Base-by-base conservation (phyloP, 768 basidiomycete species). In the Mycena haematopus region DNA sequence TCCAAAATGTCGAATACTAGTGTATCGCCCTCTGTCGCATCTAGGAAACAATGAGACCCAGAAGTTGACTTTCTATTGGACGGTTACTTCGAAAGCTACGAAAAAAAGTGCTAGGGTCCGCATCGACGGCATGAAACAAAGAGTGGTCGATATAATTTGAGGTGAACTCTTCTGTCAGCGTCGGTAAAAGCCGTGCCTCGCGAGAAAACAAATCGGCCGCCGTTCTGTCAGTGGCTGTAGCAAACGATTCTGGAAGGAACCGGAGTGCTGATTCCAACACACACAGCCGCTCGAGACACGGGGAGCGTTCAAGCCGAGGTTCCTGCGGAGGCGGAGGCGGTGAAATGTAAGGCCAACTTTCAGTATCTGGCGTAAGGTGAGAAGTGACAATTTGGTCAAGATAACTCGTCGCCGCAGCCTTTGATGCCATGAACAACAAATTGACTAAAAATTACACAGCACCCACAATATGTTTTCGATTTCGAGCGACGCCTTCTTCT, bases 381-480 rank as follows among this genome's bases (percentile, higher is more conserved):
- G 4, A 4, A 31, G 29, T 31, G 29, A 73, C 49, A n/a, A 79
- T 73, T 36, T 69, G 52, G 52, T 83, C 77, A 22, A 85, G 75
- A 60, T 82, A 79, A 52, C 75, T 70, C 38, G 80, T 72, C 1
- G 87, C 87, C 56, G 63, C 33, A 29, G 61, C 35, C 50, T 54
- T 45, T 25, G 49, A 62, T 11, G 62, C 52, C 22, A 29, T 50
- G 51, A 52, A 54, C 55, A 21, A 33, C 46, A n/a, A n/a, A n/a
- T 24, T 27, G 8, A 17, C 55, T 3, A 8, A 17, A 65, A 49
- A 25, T 49, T 27, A 25, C 14, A 55, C 50, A 40, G 29, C 40
- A 77, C 87, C 64, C 60, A 88, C 88, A 58, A 88, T 87, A 67
- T 89, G 84, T 46, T 70, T 71, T 52, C 76, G 78, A 65, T 90